These are phyloP conservation scores for Aspergillus avenaceus DNA, from an alignment of 495 filamentous ascomycete species.

Conservation along the genomic window DNA sequence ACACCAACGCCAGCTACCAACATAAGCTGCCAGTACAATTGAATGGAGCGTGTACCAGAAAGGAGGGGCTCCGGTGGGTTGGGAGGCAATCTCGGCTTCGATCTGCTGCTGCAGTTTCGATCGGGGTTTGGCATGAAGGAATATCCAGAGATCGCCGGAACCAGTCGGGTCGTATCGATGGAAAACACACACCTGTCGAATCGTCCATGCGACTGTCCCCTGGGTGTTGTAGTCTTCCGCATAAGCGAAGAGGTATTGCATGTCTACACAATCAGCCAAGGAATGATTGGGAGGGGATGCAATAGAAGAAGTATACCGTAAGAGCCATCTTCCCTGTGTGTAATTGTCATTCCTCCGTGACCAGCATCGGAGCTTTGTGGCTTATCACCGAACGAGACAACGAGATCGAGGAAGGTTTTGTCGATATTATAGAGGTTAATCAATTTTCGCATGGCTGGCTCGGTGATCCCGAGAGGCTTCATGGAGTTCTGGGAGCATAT, in stretches of 20 bases:
- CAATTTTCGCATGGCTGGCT: slow-evolving; percentile 2
- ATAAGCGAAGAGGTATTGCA: slow-evolving; percentile 11
- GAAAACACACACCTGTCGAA: slow-evolving; percentile 15
- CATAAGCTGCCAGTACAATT: slow-evolving; percentile 5
- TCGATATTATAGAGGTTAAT: slow-evolving; percentile 10
- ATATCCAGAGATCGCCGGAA: slow-evolving; percentile 14
- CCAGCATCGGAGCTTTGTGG: slow-evolving; percentile 15
- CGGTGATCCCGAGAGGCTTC: slow-evolving; percentile 10
- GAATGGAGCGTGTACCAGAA: slow-evolving; percentile 10
- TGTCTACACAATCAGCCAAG: not conserved
- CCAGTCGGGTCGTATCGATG: slow-evolving; percentile 12
- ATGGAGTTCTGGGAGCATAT: slow-evolving; percentile 10
- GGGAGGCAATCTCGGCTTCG: not conserved
- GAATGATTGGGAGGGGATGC: not conserved
- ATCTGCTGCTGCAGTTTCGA: slow-evolving; percentile 10
- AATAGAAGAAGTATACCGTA: slow-evolving; percentile 5
- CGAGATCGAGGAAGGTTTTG: slow-evolving; percentile 6
- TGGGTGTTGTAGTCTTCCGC: not conserved
- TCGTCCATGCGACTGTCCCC: slow-evolving; percentile 6
- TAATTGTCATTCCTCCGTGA: slow-evolving; percentile 11
- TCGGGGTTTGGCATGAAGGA: slow-evolving; percentile 7
- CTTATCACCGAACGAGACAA: slow-evolving; percentile 17
- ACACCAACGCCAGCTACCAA: slow-evolving; percentile 10
- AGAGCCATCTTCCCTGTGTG: slow-evolving; percentile 7
- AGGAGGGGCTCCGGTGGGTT: not conserved